These are phyloP conservation scores for Orychophragmus violaceus DNA, from an alignment of 345 rosid species.

Conservation along the genomic window DNA sequence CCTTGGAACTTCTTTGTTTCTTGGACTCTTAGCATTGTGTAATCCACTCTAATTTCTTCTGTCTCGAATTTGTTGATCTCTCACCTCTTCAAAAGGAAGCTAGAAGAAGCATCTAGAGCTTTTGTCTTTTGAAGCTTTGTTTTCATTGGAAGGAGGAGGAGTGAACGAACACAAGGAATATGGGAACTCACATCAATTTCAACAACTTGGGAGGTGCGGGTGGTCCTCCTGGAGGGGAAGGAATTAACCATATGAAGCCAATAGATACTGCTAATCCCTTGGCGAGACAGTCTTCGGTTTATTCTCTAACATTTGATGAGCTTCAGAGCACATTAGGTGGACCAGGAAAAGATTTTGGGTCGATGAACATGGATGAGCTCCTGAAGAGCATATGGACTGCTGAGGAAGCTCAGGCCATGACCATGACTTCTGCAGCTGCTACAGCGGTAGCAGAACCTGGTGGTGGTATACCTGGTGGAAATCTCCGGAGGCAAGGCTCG, in stretches of 20 bases:
- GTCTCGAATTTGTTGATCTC: neutral
- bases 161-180: conserved; percentile 10
- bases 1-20: conserved; percentile 1
- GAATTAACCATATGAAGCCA: conserved; percentile 31
- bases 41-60: conserved; percentile 1
- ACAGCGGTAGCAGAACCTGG: conserved; percentile 14
- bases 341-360: conserved; percentile 81
- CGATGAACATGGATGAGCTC: conserved; percentile 97
- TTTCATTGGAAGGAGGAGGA: neutral
- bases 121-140: neutral
- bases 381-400: conserved; percentile 84
- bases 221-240: conserved; percentile 40
- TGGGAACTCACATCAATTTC: conserved; percentile 64
- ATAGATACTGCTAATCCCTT: conserved; percentile 34
- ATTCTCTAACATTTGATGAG: conserved; percentile 82
- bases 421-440: conserved; percentile 24
- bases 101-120: neutral
- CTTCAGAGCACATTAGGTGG: conserved; percentile 73
- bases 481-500: conserved; percentile 91
- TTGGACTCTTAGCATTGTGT: conserved; percentile 15
- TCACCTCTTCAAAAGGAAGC: neutral
- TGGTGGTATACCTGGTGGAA: conserved; percentile 42
- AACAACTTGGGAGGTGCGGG: conserved; percentile 41
- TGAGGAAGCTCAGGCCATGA: conserved; percentile 68
- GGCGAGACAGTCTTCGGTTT: conserved; percentile 70